A percentile compares a stretch with the other conserved stretches of the same genome.
These are phyloP conservation scores for Fusarium pseudonygamai DNA, from an alignment of 2,329 filamentous ascomycete genomes.

Conservation along the genomic window DNA sequence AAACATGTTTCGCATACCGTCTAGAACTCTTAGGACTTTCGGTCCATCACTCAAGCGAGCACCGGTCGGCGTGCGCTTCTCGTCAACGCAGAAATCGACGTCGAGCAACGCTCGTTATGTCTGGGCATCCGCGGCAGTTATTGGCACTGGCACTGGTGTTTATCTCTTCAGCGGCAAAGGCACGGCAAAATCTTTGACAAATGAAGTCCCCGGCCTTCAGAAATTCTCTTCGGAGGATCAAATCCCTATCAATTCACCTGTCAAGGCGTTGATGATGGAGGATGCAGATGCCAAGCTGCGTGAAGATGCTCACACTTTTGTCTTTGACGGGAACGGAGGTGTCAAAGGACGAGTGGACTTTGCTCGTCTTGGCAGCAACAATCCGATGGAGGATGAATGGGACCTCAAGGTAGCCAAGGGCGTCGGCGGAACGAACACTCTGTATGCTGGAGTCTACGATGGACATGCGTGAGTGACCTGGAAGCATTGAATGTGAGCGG, in stretches of 20 bases:
- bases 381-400: constrained; percentile 51
- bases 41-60: constrained; percentile 2
- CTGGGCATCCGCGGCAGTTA: constrained; percentile 9
- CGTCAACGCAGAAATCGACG: constrained; percentile 14
- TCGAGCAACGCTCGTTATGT: neutral
- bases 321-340: constrained; percentile 41
- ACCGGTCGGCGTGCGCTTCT: constrained; percentile 13
- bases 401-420: constrained; percentile 46
- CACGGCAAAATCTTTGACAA: neutral
- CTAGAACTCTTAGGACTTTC: neutral
- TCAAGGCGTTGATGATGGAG: constrained; percentile 39
- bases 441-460: constrained; percentile 57
- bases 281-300: constrained; percentile 46
- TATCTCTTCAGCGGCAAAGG: constrained; percentile 16
- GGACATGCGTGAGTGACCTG: constrained; percentile 56
- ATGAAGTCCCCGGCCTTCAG: constrained; percentile 14
- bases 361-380: constrained; percentile 48
- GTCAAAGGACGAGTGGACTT: constrained; percentile 47
- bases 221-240: constrained; percentile 28
- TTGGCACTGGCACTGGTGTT: constrained; percentile 14
- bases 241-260: constrained; percentile 42
- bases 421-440: constrained; percentile 39
- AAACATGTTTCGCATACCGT: constrained; percentile 27
- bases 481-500: neutral
- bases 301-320: constrained; percentile 43